Evolutionary conservation across 345 rosid species (phyloP), one percentile per base, ranked within the genome.

Genomic region (Lumnitzera littorea): DNA sequence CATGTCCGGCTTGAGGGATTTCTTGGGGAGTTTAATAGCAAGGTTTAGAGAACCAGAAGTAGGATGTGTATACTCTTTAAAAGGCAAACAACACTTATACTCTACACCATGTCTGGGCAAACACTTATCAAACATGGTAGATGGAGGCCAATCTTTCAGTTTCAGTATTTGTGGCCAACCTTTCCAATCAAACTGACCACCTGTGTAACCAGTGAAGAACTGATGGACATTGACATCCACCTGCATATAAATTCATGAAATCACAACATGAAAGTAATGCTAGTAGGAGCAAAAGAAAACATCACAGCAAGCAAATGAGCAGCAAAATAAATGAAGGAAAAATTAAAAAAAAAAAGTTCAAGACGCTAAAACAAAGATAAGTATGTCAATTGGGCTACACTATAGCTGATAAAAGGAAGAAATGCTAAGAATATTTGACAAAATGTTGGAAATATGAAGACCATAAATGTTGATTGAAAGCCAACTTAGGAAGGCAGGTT

Each of bases 81-180:
- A 81, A 11, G 96, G 96, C 71, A 88, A 78, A 73, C 82, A 74
- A 76, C 67, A 58, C 15, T 72, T 43, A 75, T 84, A 83, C 83
- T 91, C 92, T 52, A 64, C 78, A 70, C 75, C 72, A 64, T 86
- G 98, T 24, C 91, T 90, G 2, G 89, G 91, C 72, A 91, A 53
- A 53, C 72, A 70, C 24, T 79, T 81, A 11, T 74, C 73, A 65
- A 91, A 84, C 50, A 62, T 59, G 50, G 71, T 79, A 55, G 90
- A 75, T 55, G 87, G 91, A 24, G 91, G 96, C 98, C 95, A 89
- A 53, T 89, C 96, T 77, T 84, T 86, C 70, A 91, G 72, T 66
- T 89, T 88, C 68, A 84, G 60, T 61, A 83, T 60, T 50, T 29
- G 78, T 56, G 95, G 96, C 96, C 98, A 89, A 7, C 0, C 29